Percentiles rank a stretch among this genome's conserved stretches.
These are phyloP conservation scores for Apiospora kogelbergensis DNA, from an alignment of 2,329 filamentous ascomycete genomes.

Conservation along the genomic window DNA sequence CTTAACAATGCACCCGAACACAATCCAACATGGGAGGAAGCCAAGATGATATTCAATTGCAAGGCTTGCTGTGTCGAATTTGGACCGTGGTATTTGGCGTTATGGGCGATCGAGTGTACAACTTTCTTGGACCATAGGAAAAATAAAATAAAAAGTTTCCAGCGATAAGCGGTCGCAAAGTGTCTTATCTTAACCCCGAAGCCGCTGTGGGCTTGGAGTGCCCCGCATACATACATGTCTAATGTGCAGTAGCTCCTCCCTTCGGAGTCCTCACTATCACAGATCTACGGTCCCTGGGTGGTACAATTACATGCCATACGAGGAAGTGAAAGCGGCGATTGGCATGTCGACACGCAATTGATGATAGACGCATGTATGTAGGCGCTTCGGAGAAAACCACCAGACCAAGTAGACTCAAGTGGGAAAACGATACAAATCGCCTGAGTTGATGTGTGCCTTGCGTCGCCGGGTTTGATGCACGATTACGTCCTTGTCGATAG, in stretches of 20 bases:
- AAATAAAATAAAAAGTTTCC: conserved; percentile 4
- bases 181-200: not conserved
- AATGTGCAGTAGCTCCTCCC: not conserved
- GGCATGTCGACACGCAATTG: not conserved
- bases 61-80: not conserved
- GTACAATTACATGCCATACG: not conserved
- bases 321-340: not conserved
- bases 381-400: no score
- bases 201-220: not conserved
- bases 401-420: no score
- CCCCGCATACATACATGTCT: not conserved
- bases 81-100: not conserved
- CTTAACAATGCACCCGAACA: not conserved
- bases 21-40: not conserved
- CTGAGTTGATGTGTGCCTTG: no score
- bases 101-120: not conserved
- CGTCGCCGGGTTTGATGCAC: no score
- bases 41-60: not conserved
- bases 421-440: no score
- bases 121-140: not conserved
- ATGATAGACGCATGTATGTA: no score
- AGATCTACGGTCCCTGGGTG: not conserved
- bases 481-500: no score
- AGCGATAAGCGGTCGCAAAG: not conserved
- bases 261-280: not conserved